Conservation (phyloP, 768 basidiomycete species). For the Peribolospora kevripleyi region DNA sequence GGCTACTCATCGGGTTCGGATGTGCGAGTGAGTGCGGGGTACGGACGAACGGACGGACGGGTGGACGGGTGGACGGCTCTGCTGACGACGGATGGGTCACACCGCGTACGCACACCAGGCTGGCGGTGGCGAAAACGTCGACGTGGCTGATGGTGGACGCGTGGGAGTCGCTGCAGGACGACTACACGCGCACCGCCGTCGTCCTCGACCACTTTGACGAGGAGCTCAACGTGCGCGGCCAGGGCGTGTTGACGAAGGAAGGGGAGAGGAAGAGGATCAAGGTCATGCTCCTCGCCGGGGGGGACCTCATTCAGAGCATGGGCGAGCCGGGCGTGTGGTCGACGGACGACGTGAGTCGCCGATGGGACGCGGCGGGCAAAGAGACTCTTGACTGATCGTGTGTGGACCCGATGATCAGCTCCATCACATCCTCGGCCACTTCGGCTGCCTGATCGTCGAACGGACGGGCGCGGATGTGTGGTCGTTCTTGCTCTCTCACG, state of each 20-base stretch:
- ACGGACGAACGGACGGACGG: constrained; percentile 22
- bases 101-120: constrained; percentile 19
- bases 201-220: constrained; percentile 94
- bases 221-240: constrained; percentile 53
- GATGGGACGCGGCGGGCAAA: not conserved
- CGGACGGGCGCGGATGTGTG: constrained; percentile 69
- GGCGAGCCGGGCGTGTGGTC: constrained; percentile 97
- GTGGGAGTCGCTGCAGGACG: constrained; percentile 73
- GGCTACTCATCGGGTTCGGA: constrained; percentile 58
- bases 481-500: constrained; percentile 26
- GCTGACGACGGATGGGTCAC: too few species aligned
- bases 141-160: constrained; percentile 93
- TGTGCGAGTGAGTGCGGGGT: constrained; percentile 13
- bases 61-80: constrained; percentile 38
- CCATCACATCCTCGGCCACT: constrained; percentile 83
- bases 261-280: constrained; percentile 47
- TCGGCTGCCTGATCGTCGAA: constrained; percentile 85
- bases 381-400: not conserved
- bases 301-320: constrained; percentile 92
- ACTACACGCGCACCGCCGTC: constrained; percentile 82
- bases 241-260: constrained; percentile 30
- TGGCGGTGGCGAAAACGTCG: constrained; percentile 71
- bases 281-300: constrained; percentile 90
- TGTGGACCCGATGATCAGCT: constrained; percentile 29
- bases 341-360: constrained; percentile 54